These are phyloP conservation scores for Raffaelea deltoideospora DNA, from an alignment of 2,329 filamentous ascomycete species.

Conservation along the genomic window DNA sequence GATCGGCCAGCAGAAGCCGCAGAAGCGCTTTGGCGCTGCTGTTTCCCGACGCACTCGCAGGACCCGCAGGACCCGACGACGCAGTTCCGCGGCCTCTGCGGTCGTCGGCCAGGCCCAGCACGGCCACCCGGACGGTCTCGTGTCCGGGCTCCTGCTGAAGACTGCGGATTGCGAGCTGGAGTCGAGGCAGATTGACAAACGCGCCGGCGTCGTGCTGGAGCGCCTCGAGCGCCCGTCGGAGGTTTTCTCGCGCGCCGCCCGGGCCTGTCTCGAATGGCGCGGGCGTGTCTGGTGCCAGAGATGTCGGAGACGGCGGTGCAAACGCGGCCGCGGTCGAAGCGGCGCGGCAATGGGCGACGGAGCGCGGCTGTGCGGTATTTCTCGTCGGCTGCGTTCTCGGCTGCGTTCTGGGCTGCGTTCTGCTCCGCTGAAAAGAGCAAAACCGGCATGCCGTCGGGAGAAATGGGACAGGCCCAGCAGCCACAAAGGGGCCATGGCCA, in stretches of 20 bases:
- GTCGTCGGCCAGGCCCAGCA: slow-evolving; percentile 31
- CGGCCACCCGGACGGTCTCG: slow-evolving; percentile 43
- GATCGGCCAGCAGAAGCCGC: slow-evolving; percentile 55
- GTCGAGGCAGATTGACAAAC: slow-evolving; percentile 50
- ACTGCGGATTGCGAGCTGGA: slow-evolving; percentile 57
- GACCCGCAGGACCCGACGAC: no score
- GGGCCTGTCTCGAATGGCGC: not conserved
- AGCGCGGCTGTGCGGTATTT: slow-evolving; percentile 1
- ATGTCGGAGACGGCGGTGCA: not conserved
- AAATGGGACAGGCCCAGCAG: not conserved
- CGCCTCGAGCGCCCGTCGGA: slow-evolving; percentile 42
- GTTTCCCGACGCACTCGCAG: no score
- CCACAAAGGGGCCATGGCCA: not conserved
- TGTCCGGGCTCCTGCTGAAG: slow-evolving; percentile 38
- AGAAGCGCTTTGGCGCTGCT: slow-evolving; percentile 48
- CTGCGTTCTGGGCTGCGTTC: no score
- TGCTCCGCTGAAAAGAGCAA: slow-evolving; percentile 15
- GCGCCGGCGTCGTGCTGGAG: slow-evolving; percentile 46
- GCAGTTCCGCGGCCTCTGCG: slow-evolving; percentile 22
- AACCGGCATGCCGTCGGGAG: slow-evolving; percentile 15
- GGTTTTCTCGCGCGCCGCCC: slow-evolving; percentile 20
- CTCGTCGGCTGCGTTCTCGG: no score
- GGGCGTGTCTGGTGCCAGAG: slow-evolving; percentile 20
- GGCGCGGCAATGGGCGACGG: slow-evolving; percentile 12
- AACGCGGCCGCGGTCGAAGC: slow-evolving; percentile 12